Base-by-base conservation (phyloP, 345 rosid genomes). In the Laguncularia racemosa region DNA sequence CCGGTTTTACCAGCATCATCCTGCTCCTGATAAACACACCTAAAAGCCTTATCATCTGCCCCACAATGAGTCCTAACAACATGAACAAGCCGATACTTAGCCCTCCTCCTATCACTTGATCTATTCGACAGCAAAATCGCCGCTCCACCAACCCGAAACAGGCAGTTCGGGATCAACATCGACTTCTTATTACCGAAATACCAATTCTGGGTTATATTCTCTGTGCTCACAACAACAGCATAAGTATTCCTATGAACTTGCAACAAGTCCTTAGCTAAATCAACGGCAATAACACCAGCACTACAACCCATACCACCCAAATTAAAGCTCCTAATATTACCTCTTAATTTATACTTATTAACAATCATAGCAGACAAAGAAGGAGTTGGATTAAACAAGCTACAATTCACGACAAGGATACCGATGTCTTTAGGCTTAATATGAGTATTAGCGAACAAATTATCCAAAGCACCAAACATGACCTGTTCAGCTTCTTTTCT, bases 221-320 rank as follows among this genome's bases (percentile, higher is more conserved):
- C 77, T 0, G 77, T 73, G 53, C 77, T 73, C 14, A 73, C 77
- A 57, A 73, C 77, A 52, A 73, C 73, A 44, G 77, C 77, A 53
- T 53, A 64, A 38, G 77, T 56, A 56, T 73, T 73, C 67, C 77
- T 60, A 49, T 73, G 73, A 65, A 68, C 56, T 57, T 68, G 73
- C 49, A 73, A 49, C 61, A 73, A 45, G 49, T 68, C 73, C 46
- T 65, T 68, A 14, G 77, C 73, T 16, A 73, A 67, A 51, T 64
- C 73, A 19, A 73, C 46, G 7, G 73, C 66, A 40, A 73, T 68
- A 44, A 73, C 70, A 15, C 77, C 73, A 60, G 77, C 77, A 61
- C 77, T 73, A 54, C 77, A 73, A 5, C 77, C 77, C 77, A 73
- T 73, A 1, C 73, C 77, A 43, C 77, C 77, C 18, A 73, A 66